Evolutionary conservation across 2,329 filamentous ascomycete species (phyloP), one percentile per base, ranked within the genome.

Genomic region (Exserohilum turcica): DNA sequence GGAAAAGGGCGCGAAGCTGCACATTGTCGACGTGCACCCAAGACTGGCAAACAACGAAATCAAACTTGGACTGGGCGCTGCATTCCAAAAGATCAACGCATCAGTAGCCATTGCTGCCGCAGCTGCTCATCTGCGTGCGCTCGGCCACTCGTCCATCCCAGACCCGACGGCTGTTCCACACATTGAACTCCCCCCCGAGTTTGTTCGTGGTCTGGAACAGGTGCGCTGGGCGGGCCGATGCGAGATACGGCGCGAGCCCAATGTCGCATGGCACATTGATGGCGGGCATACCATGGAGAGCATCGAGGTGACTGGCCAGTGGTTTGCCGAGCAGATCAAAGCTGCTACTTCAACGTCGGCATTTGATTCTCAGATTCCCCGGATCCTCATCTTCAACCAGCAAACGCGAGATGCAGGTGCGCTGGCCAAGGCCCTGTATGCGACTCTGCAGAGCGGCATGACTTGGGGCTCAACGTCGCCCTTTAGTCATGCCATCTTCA

Each of bases 251-350:
- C 75, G 77, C 3, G 76, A 77, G 2, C 74, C 75, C 3, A 78
- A 80, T 24, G 57, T 90, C 8, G 81, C 80, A 13, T 96, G 92
- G 91, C 86, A 88, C 60, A 84, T 96, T 13, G 92, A 97, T 66
- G 91, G 92, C 2, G 92, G 90, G 2, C 92, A 97, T 70, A 97
- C 92, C 0, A 79, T 86, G 18, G 92, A 96, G 64, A 95, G 91
- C 64, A 85, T 97, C 58, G 81, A 85, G 46, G 82, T 90, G 36
- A 89, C 89, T 9, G 90, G 86, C 3, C 80, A 79, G 60, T 97
- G 92, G 92, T 93, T 93, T 65, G 84, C 83, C 6, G 68, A 73
- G 38, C 73, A 63, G 57, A 75, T 69, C 32, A 60, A 66, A 10
- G 64, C 72, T 13, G 72, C 74, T 38, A 71, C 73, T 9, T 66